phyloP scores from a whole-genome alignment of 2,329 filamentous ascomycete genomes.

The Arthrobotrys sphaeroides region DNA sequence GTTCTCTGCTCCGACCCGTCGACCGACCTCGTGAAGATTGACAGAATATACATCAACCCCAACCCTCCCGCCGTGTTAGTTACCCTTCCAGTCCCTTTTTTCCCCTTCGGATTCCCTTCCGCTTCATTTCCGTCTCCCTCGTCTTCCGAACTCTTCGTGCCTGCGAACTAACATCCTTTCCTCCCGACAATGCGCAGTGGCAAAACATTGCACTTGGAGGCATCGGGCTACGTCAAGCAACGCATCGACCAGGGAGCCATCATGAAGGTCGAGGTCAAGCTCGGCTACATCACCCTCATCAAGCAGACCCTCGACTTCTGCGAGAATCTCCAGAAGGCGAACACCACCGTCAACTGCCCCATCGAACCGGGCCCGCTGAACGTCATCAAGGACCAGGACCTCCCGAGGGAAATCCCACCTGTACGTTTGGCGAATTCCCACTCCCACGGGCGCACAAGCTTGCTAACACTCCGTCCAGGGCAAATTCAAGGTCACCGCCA shows the following conservation, averaged over 20 bases:
- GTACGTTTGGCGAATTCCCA: too few species aligned
- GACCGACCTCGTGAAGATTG: slow-evolving; percentile 25
- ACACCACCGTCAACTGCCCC: slow-evolving; percentile 89
- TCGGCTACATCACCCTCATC: slow-evolving; percentile 89
- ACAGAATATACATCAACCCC: slow-evolving; percentile 21
- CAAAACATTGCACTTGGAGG: slow-evolving; percentile 78
- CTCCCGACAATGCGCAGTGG: too few species aligned
- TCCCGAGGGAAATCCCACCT: slow-evolving; percentile 87
- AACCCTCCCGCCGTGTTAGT: slow-evolving; percentile 44
- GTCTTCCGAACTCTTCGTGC: too few species aligned
- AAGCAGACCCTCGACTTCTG: slow-evolving; percentile 80
- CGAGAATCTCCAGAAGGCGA: slow-evolving; percentile 75
- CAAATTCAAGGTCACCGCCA: slow-evolving; percentile 86
- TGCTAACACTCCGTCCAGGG: slow-evolving; percentile 67
- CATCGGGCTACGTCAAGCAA: slow-evolving; percentile 77
- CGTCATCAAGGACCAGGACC: slow-evolving; percentile 81
- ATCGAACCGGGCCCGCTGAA: slow-evolving; percentile 79
- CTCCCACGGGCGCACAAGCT: background rate
- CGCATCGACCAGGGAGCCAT: slow-evolving; percentile 80
- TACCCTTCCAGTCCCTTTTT: background rate
- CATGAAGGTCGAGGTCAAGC: slow-evolving; percentile 86
- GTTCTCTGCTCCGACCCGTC: slow-evolving; percentile 23
- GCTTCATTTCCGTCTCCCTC: too few species aligned
- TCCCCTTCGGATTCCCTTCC: too few species aligned
- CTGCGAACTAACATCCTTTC: too few species aligned